Base-by-base conservation (phyloP, 2,329 filamentous ascomycete genomes). In the Pseudocercospora fuligena region DNA sequence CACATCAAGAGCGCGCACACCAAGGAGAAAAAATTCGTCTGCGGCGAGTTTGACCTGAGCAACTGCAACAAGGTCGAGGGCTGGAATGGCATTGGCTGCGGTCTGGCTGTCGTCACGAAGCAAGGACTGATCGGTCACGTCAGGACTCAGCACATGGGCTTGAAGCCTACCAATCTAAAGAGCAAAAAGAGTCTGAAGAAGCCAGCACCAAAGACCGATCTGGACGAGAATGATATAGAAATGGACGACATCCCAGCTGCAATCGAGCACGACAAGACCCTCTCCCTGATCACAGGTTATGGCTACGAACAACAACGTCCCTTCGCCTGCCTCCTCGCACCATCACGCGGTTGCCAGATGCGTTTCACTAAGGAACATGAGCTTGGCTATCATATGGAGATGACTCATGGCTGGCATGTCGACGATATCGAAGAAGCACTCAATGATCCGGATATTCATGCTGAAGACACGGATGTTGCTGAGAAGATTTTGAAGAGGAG, bases 101-200 rank as follows among this genome's bases (percentile, higher is more conserved):
- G 90, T 1, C 87, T 88, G 67, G 86, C 86, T 40, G 95, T 96
- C 74, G 87, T 87, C 66, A 91, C 90, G 68, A 97, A 96, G 78
- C 86, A 88, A 19, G 89, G 88, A 31, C 85, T 97, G 0, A 91
- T 94, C 77, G 91, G 95, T 71, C 94, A 98, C 76, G 85, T 97
- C 53, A 89, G 92, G 21, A 93, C 90, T 57, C 87, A 92, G 23
- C 94, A 98, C 77, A 82, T 97, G 27, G 88, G 89, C n/a, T 80
- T 87, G 23, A 79, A 68, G 16, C 61, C 67, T 7, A 54, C 61
- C 25, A 60, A 57, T 14, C 36, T 23, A 6, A 59, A 62, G 57
- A 27, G 57, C 11, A 69, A 47, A 36, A 61, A 49, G 19, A 25
- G 31, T 27, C 31, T 51, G 29, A 53, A 47, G 62, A 60, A 65